Percentiles rank a stretch among this genome's conserved stretches.
Conservation (phyloP, 148 eudicot genomes). For the Cornus florida region DNA sequence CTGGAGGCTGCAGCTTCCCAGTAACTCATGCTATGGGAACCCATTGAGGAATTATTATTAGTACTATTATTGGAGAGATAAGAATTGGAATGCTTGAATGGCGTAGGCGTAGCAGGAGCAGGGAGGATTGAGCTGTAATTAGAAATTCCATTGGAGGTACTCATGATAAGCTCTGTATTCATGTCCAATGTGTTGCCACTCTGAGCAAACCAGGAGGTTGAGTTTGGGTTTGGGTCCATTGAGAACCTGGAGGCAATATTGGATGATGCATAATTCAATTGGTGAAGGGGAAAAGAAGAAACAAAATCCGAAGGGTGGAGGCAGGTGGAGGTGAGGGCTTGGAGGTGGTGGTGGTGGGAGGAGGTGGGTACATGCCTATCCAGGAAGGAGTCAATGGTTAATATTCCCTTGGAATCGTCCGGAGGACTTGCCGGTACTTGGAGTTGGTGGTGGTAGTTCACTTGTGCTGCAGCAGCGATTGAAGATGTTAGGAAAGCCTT, state of each 20-base stretch:
- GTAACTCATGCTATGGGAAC: neutral
- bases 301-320: neutral
- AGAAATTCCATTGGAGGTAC: neutral
- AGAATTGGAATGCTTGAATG: neutral
- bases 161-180: neutral
- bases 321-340: neutral
- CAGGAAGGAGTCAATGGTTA: neutral
- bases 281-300: neutral
- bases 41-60: neutral
- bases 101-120: neutral
- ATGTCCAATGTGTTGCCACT: neutral
- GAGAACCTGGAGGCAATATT: no score
- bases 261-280: neutral
- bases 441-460: neutral
- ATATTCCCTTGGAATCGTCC: neutral
- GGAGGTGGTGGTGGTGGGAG: neutral
- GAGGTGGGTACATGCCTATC: neutral
- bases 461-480: neutral
- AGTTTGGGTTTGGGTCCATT: no score
- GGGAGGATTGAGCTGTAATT: neutral
- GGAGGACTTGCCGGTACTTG: neutral
- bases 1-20: neutral
- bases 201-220: neutral
- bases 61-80: no score
- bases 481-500: neutral